Conservation (phyloP, 257 asterid species). For the Solanum chiquidenum region DNA sequence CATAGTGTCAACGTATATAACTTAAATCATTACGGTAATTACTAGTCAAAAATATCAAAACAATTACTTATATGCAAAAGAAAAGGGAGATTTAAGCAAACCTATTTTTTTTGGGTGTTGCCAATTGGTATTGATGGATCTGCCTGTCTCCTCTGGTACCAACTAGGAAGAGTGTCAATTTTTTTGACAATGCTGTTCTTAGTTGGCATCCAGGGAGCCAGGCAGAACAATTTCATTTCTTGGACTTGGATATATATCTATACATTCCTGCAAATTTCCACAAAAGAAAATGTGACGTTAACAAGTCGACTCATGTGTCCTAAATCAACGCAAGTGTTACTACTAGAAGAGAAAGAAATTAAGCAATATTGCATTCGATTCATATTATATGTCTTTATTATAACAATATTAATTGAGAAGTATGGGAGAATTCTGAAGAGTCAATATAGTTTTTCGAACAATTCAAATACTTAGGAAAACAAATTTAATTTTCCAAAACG, state of each 20-base stretch:
- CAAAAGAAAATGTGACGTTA: neutral
- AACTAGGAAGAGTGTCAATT: slow-evolving; percentile 14
- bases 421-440: neutral
- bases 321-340: neutral
- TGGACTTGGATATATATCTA: neutral
- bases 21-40: neutral
- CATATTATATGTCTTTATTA: neutral
- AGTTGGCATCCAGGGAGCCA: slow-evolving; percentile 30
- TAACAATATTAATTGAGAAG: neutral
- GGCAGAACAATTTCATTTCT: slow-evolving; percentile 9
- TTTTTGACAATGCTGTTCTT: slow-evolving; percentile 8
- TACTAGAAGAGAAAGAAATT: neutral
- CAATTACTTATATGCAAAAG: neutral
- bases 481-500: neutral
- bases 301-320: neutral
- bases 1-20: neutral
- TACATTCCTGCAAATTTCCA: neutral
- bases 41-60: neutral
- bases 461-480: neutral
- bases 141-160: slow-evolving; percentile 25
- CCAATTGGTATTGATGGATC: neutral
- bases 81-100: neutral
- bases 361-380: neutral
- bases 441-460: neutral
- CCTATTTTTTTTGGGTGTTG: neutral